A percentile compares a stretch with the other conserved stretches of the same genome.
These are phyloP conservation scores for Sugiyamaella lignohabitans DNA, from an alignment of 805 yeast genomes.

Conservation along the genomic window DNA sequence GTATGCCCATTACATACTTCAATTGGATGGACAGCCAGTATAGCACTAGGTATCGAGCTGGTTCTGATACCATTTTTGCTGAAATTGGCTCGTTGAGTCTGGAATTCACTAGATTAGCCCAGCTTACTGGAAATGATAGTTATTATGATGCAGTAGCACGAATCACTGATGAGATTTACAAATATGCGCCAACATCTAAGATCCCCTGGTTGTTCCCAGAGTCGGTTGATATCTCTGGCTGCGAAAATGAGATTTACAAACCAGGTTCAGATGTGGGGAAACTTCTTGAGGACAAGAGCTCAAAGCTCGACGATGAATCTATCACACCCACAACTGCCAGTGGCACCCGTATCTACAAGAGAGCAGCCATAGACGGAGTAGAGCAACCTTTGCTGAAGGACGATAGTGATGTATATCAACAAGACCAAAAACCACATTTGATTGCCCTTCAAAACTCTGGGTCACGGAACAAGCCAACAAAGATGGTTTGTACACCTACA, in stretches of 20 bases:
- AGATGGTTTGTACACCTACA: background rate
- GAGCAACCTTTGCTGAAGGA: background rate
- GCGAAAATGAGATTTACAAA: slow-evolving; percentile 27
- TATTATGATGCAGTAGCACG: slow-evolving; percentile 47
- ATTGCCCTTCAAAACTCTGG: background rate
- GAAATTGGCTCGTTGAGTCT: slow-evolving; percentile 45
- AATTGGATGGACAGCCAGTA: slow-evolving; percentile 33
- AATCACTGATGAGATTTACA: slow-evolving; percentile 36
- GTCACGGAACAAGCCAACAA: background rate
- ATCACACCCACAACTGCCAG: background rate
- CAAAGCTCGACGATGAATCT: background rate
- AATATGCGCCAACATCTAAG: slow-evolving; percentile 29
- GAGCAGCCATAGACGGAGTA: background rate
- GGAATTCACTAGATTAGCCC: slow-evolving; percentile 49
- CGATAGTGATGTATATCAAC: background rate
- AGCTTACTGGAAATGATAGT: slow-evolving; percentile 41
- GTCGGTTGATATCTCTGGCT: slow-evolving; percentile 46
- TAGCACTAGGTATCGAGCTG: slow-evolving; percentile 25
- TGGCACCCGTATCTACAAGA: background rate
- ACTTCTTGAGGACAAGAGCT: background rate
- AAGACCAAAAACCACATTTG: background rate
- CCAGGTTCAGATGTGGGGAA: background rate
- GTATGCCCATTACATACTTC: slow-evolving; percentile 44
- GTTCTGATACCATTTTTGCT: slow-evolving; percentile 33
- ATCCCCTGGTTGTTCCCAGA: slow-evolving; percentile 42